phyloP scores from a whole-genome alignment of 1,139 yeast genomes.

The Ogataea hybrid region DNA sequence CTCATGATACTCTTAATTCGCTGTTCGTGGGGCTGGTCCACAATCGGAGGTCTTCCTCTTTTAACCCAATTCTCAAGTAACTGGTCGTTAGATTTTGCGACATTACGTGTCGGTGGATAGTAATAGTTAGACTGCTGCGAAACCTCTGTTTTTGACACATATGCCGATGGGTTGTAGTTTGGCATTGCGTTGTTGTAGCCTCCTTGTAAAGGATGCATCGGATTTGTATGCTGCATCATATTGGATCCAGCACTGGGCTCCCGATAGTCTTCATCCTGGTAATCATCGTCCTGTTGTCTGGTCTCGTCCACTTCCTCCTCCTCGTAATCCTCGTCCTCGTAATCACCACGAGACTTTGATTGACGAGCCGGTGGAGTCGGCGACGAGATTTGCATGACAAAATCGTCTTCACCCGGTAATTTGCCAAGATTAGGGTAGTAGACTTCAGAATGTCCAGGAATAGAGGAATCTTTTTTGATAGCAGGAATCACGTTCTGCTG shows the following conservation, averaged over 20 bases:
- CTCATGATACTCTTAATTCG: conserved; percentile 85
- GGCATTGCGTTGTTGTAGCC: conserved; percentile 18
- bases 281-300: conserved; percentile 18
- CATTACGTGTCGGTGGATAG: conserved; percentile 26
- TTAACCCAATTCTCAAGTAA: conserved; percentile 59
- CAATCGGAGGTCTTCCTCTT: conserved; percentile 94
- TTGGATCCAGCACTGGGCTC: conserved; percentile 13
- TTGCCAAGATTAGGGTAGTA: conserved; percentile 74
- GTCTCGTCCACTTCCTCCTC: conserved; percentile 20
- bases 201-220: conserved; percentile 2
- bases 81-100: conserved; percentile 24
- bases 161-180: conserved; percentile 26
- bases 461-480: conserved; percentile 41
- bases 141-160: conserved; percentile 26
- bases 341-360: conserved; percentile 26
- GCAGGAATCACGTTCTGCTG: conserved; percentile 54
- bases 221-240: conserved; percentile 2
- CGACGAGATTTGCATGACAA: conserved; percentile 12
- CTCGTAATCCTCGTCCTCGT: conserved; percentile 39
- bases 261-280: conserved; percentile 18
- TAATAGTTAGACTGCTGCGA: conserved; percentile 26
- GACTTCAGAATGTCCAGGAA: conserved; percentile 40
- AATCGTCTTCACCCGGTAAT: conserved; percentile 45
- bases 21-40: conserved; percentile 91
- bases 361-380: conserved; percentile 20